Evolutionary conservation across 805 yeast genomes (phyloP).

Genomic region (Kluyveromyces starmeri): DNA sequence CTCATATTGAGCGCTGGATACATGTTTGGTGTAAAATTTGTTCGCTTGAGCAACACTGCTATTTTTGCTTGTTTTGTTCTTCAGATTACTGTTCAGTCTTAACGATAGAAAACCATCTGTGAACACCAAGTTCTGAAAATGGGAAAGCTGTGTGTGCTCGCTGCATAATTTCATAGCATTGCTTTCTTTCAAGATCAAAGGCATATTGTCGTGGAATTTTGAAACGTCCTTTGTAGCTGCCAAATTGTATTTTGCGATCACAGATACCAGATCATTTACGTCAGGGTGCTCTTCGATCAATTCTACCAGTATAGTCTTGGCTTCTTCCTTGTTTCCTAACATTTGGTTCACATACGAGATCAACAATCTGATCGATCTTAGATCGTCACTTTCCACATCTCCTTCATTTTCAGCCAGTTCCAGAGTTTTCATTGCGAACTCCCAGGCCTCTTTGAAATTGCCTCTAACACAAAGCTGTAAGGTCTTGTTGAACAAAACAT

Average conservation of each 20-base stretch:
- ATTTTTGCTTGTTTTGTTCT: constrained; percentile 11
- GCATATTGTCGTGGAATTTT: constrained; percentile 23
- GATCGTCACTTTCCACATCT: constrained; percentile 35
- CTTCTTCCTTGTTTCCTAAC: constrained; percentile 29
- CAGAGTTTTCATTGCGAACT: constrained; percentile 38
- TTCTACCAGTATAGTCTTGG: constrained; percentile 31
- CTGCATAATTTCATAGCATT: constrained; percentile 20
- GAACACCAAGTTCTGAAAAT: constrained; percentile 4
- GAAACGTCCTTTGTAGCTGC: constrained; percentile 24
- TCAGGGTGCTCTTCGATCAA: constrained; percentile 24
- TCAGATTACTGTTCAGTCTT: constrained; percentile 20
- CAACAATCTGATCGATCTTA: constrained; percentile 56
- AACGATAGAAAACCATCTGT: constrained; percentile 17
- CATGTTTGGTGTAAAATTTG: constrained; percentile 15
- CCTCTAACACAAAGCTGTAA: constrained; percentile 41
- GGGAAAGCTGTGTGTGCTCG: constrained; percentile 18
- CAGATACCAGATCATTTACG: constrained; percentile 19
- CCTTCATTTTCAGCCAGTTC: constrained; percentile 31
- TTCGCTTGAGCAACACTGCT: constrained; percentile 19
- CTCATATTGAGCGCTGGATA: constrained; percentile 19
- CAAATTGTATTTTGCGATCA: constrained; percentile 26
- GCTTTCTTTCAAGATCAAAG: constrained; percentile 29
- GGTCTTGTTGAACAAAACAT: constrained; percentile 56
- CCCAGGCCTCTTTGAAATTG: constrained; percentile 33
- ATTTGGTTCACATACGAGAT: constrained; percentile 46